Base-by-base conservation (phyloP, 192 early-diverging fungal species). In the Coemansia sp. region DNA sequence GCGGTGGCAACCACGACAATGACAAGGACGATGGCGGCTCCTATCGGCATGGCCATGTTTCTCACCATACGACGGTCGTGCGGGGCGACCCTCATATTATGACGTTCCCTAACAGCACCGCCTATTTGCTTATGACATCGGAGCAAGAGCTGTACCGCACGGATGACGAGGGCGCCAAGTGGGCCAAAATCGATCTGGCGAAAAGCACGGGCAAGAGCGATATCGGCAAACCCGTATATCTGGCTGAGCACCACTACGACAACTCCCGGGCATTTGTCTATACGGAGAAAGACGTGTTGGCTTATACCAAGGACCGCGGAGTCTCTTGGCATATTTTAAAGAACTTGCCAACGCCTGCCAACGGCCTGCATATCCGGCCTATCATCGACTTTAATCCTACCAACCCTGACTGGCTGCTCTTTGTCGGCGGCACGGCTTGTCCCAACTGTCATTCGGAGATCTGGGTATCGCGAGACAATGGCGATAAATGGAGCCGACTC, bases 301-400 rank as follows among this genome's bases (percentile, higher is more conserved):
- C 86, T 39, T 82, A 75, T 23, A 87, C 89, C 0, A 64, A 65
- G 14, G 87, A 95, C 79, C 84, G 86, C 40, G 90, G 91, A 9
- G 85, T 80, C 9, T 72, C 58, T 8, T 89, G 85, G 70, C 62
- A 63, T 6, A 70, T 78, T 21, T 60, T 91, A 2, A 58, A 78
- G 6, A 68, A 87, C 6, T 88, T 92, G 21, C 77, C 82, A 3
- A 33, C 74, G 3, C 64, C 72, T 3, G 93, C 90, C 57, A 97
- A 94, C 73, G 81, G 66, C 14, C 66, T 94, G 55, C 86, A 83
- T 21, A 74, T 91, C 11, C 73, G 76, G 26, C 89, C 86, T 11
- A 71, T 96, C 6, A 28, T 99, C 1, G 95, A 98, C 75, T 97
- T 96, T 64, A 95, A 96, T 73, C 93, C 96, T 3, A 78, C 78